Evolutionary conservation across 2,329 filamentous ascomycete genomes (phyloP), one percentile per base, ranked within the genome.

Genomic region (Colletotrichum horii): DNA sequence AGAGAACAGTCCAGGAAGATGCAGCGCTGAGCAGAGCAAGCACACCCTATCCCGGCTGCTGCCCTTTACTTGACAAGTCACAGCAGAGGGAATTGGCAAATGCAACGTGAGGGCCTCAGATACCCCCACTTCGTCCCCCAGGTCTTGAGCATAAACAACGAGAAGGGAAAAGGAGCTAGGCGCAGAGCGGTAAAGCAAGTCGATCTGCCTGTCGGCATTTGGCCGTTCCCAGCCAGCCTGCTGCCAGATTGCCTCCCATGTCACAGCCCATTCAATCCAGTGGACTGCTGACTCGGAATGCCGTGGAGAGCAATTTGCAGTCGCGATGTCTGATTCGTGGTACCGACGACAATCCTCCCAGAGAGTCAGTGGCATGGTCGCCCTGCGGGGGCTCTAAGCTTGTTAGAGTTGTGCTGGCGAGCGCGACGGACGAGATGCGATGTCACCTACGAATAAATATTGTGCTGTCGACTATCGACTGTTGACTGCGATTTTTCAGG

Each of bases 201-300:
- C 71, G 78, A 79, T 80, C 78, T 66, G 58, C 48, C 61, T 71
- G 66, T 75, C 77, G 77, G 77, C 77, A 78, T 73, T 78, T 78
- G 77, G 55, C 67, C 73, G 70, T 66, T 69, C 66, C 76, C 67
- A 70, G 67, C 76, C 67, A 70, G 67, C 62, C 26, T 68, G 55
- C 75, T 77, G 71, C 71, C 48, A 78, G 76, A 69, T 77, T 77
- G 38, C 48, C 66, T 70, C 36, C 70, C 76, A 69, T 74, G 68
- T 56, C 64, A 75, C 71, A 65, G 71, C 71, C 71, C 52, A n/a
- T 64, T 32, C 34, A 64, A 22, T 14, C 34, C 43, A 64, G 69
- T 72, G 43, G 62, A 38, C 69, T 65, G 32, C 71, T 76, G 74
- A 76, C 74, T 76, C 74, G 71, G 52, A 60, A 52, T 55, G 38